phyloP scores from a whole-genome alignment of 2,329 filamentous ascomycete species.

The Colletotrichum gigasporum region DNA sequence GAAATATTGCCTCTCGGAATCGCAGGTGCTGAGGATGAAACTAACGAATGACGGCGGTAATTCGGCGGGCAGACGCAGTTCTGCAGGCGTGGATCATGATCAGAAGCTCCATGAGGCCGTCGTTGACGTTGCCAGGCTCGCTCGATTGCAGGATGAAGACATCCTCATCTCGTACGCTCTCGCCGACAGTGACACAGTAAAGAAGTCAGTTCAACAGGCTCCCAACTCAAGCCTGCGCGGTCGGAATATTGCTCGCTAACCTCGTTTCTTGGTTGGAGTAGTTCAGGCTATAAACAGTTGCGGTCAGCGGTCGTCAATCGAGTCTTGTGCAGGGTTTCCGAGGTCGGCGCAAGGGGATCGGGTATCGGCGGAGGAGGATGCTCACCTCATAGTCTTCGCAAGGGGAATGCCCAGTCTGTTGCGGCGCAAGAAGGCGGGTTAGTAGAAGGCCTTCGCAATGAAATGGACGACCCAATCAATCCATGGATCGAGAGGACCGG shows the following conservation, averaged over 20 bases:
- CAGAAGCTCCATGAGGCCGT: conserved; percentile 90
- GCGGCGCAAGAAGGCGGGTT: not conserved
- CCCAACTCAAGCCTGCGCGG: conserved; percentile 1
- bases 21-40: not conserved
- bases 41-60: conserved; percentile 77
- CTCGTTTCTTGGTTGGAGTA: conserved; percentile 79
- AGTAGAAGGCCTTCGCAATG: not conserved
- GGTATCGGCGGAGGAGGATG: not conserved
- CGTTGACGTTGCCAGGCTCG: conserved; percentile 89
- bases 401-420: conserved; percentile 28
- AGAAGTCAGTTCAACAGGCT: conserved; percentile 22
- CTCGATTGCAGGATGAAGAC: conserved; percentile 91
- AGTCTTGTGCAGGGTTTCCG: conserved; percentile 74
- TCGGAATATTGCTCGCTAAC: conserved; percentile 17
- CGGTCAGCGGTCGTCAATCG: conserved; percentile 38
- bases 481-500: not conserved
- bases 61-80: conserved; percentile 72
- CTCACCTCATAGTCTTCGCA: conserved; percentile 31
- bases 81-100: conserved; percentile 92
- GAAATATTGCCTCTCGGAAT: not conserved
- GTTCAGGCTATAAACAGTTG: conserved; percentile 59
- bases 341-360: conserved; percentile 52
- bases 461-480: not conserved
- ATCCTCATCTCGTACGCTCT: conserved; percentile 85
- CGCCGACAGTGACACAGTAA: conserved; percentile 81